These are phyloP conservation scores for Russula griseocarnosa DNA, from an alignment of 768 basidiomycete genomes.

Conservation along the genomic window DNA sequence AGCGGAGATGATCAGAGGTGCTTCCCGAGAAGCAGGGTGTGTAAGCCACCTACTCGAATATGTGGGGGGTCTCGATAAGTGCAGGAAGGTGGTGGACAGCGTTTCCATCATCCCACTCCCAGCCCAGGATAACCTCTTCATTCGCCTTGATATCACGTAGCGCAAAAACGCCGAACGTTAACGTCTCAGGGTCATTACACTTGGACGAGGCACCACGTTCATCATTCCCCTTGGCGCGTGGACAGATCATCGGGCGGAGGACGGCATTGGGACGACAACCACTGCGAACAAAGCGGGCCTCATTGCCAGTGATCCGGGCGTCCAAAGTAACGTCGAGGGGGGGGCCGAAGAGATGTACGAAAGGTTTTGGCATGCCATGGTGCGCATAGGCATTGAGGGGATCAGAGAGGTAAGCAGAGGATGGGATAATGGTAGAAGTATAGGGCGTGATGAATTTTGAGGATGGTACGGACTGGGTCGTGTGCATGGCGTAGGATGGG, in stretches of 20 bases:
- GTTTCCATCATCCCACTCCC: conserved; percentile 97
- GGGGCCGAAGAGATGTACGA: conserved; percentile 72
- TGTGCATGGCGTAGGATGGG: conserved; percentile 61
- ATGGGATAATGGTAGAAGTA: conserved; percentile 59
- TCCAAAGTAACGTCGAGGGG: conserved; percentile 80
- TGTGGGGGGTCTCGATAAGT: conserved; percentile 52
- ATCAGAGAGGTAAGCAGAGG: conserved; percentile 65
- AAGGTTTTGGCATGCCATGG: conserved; percentile 77
- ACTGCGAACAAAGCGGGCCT: conserved; percentile 57
- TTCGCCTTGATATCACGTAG: conserved; percentile 65
- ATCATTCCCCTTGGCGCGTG: conserved; percentile 29
- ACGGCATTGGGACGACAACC: conserved; percentile 54
- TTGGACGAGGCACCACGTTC: conserved; percentile 24
- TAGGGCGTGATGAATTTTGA: conserved; percentile 60
- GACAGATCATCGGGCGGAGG: conserved; percentile 43
- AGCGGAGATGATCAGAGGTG: conserved; percentile 9
- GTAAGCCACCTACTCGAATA: conserved; percentile 51
- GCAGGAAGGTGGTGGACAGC: conserved; percentile 76
- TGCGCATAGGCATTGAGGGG: conserved; percentile 85
- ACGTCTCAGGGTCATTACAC: conserved; percentile 34
- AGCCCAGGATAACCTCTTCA: conserved; percentile 85
- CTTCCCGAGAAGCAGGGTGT: not conserved
- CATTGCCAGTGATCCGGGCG: conserved; percentile 62
- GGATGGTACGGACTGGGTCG: conserved; percentile 52
- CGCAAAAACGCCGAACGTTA: conserved; percentile 81